These are phyloP conservation scores for Cercophora newfieldiana DNA, from an alignment of 495 filamentous ascomycete genomes.

Conservation along the genomic window DNA sequence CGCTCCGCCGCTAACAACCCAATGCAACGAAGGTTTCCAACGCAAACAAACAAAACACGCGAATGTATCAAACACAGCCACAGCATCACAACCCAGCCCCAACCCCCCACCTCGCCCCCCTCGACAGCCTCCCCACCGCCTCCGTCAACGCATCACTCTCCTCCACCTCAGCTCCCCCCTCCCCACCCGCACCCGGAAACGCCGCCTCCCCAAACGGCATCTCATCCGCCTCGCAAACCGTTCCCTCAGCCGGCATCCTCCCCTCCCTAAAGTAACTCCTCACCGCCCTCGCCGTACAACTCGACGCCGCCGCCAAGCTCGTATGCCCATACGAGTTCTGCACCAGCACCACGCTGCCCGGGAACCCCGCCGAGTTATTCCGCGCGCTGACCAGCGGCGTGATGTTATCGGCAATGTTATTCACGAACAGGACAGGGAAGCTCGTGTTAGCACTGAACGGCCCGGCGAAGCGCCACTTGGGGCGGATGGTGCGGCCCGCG, in stretches of 20 bases:
- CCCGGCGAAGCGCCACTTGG: conserved; percentile 57
- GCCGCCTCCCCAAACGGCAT: conserved; percentile 22
- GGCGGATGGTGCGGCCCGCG: conserved; percentile 55
- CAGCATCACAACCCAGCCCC: neutral
- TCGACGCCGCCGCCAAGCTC: conserved; percentile 35
- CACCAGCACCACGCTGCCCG: conserved; percentile 53
- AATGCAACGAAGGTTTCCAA: neutral
- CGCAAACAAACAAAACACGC: no score
- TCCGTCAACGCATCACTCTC: conserved; percentile 4
- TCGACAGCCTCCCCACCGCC: conserved; percentile 16
- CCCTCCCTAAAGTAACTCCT: conserved; percentile 41
- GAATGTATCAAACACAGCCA: neutral
- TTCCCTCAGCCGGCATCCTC: conserved; percentile 31
- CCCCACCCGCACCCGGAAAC: neutral
- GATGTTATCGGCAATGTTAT: conserved; percentile 58
- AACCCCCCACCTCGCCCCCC: neutral
- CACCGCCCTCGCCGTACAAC: conserved; percentile 38
- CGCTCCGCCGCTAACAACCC: neutral
- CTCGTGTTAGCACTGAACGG: conserved; percentile 49
- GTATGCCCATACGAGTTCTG: conserved; percentile 55
- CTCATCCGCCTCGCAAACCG: conserved; percentile 34
- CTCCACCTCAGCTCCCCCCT: neutral
- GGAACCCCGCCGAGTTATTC: conserved; percentile 52
- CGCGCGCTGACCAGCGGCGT: conserved; percentile 52
- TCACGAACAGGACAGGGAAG: conserved; percentile 55